Evolutionary conservation across 164 flowering plant genomes (phyloP).

Genomic region (Aristolochia fimbriata): DNA sequence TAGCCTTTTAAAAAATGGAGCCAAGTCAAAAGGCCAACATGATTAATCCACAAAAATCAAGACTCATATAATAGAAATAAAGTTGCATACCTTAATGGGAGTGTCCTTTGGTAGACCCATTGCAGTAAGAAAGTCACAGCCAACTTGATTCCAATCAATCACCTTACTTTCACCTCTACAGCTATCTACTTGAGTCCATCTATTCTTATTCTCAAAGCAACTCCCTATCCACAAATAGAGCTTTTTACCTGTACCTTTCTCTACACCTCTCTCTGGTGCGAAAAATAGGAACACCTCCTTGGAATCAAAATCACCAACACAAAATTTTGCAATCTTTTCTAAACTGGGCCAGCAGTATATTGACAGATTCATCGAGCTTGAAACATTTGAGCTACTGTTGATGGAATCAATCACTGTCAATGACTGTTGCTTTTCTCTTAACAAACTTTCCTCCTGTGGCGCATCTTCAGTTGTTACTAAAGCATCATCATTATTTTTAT

Average conservation of each 20-base stretch:
- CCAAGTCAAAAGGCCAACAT: background rate
- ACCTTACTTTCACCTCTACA: conserved; percentile 9
- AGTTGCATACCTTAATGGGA: conserved; percentile 34
- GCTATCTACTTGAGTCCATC: conserved; percentile 11
- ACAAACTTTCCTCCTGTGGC: background rate
- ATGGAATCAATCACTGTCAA: conserved; percentile 1
- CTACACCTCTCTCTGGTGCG: conserved; percentile 12
- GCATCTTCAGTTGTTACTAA: background rate
- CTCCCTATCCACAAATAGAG: conserved; percentile 43
- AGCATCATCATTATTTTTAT: conserved; percentile 9
- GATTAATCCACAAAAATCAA: background rate
- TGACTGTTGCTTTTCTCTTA: background rate
- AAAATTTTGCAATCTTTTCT: conserved; percentile 25
- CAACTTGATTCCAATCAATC: conserved; percentile 21
- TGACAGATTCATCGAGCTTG: conserved; percentile 9
- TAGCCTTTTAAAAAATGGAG: background rate
- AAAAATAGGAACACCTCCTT: conserved; percentile 33
- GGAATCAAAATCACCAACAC: conserved; percentile 24
- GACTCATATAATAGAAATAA: background rate
- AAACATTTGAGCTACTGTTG: conserved; percentile 3
- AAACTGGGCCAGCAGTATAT: conserved; percentile 35
- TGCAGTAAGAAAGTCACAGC: conserved; percentile 21
- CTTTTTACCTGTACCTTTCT: conserved; percentile 8
- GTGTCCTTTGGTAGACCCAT: conserved; percentile 29
- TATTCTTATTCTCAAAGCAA: conserved; percentile 13